Evolutionary conservation across 495 filamentous ascomycete species (phyloP).

Genomic region (Penicilliopsis zonata): DNA sequence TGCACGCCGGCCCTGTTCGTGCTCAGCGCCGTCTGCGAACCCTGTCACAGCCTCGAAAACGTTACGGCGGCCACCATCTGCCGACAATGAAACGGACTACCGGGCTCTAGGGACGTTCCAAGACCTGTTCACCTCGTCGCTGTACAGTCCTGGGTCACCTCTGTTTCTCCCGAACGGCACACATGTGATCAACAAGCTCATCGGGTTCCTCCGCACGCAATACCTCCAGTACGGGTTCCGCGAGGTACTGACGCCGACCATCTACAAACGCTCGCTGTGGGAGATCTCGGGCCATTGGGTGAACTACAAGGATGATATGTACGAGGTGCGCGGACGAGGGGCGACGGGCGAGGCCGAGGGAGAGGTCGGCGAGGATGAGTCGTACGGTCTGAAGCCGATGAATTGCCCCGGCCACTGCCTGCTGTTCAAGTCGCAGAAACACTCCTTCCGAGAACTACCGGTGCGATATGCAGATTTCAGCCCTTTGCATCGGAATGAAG

Average conservation of each 20-base stretch:
- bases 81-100: slow-evolving; percentile 43
- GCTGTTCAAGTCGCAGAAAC: slow-evolving; percentile 60
- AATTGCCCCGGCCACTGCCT: slow-evolving; percentile 94
- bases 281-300: slow-evolving; percentile 83
- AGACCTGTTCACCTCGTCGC: slow-evolving; percentile 65
- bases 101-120: slow-evolving; percentile 58
- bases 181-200: slow-evolving; percentile 75
- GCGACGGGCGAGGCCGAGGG: slow-evolving; percentile 32
- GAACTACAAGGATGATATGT: slow-evolving; percentile 94
- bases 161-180: slow-evolving; percentile 81
- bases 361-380: slow-evolving; percentile 50
- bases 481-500: slow-evolving; percentile 81
- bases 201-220: slow-evolving; percentile 74
- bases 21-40: slow-evolving; percentile 16
- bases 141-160: slow-evolving; percentile 77
- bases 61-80: too few relatives aligned
- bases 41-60: slow-evolving; percentile 3
- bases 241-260: slow-evolving; percentile 86
- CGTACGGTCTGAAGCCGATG: slow-evolving; percentile 92
- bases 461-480: slow-evolving; percentile 91
- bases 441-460: slow-evolving; percentile 73
- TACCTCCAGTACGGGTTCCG: slow-evolving; percentile 81
- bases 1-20: slow-evolving; percentile 22
- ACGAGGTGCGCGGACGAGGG: slow-evolving; percentile 60
- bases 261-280: slow-evolving; percentile 89